Evolutionary conservation across 2,329 filamentous ascomycete genomes (phyloP).

Genomic region (Ophiosphaerella narmari): DNA sequence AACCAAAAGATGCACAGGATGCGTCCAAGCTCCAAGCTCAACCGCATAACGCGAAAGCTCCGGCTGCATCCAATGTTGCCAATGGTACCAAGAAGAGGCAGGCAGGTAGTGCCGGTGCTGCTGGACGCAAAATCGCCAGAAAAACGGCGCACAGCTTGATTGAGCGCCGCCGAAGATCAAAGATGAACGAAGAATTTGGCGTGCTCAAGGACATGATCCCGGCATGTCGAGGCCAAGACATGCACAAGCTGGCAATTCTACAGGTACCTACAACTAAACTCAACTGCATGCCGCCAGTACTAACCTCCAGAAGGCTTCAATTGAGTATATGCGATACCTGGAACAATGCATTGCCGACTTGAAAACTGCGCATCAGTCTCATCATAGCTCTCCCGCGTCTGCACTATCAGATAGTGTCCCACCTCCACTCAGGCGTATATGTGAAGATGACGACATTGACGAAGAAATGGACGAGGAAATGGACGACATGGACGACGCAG

Average conservation of each 20-base stretch:
- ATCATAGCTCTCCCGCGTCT: slow-evolving; percentile 32
- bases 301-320: slow-evolving; percentile 72
- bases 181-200: slow-evolving; percentile 99
- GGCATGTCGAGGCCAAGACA: slow-evolving; percentile 88
- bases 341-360: slow-evolving; percentile 85
- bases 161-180: slow-evolving; percentile 83
- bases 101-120: slow-evolving; percentile 70
- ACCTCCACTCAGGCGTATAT: slow-evolving; percentile 17
- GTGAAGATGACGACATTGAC: slow-evolving; percentile 50
- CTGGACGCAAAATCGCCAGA: slow-evolving; percentile 90
- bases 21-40: slow-evolving; percentile 25
- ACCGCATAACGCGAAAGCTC: slow-evolving; percentile 24
- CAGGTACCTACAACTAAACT: slow-evolving; percentile 64
- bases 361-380: slow-evolving; percentile 55
- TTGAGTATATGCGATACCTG: slow-evolving; percentile 93
- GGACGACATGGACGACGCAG: slow-evolving; percentile 47
- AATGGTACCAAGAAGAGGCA: slow-evolving; percentile 73
- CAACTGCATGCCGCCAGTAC: neutral
- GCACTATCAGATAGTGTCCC: slow-evolving; percentile 28
- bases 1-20: slow-evolving; percentile 58
- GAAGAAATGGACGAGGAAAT: slow-evolving; percentile 56
- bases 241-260: slow-evolving; percentile 96
- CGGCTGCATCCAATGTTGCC: slow-evolving; percentile 19
- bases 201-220: slow-evolving; percentile 95
- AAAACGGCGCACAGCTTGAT: slow-evolving; percentile 97